Percentiles rank a stretch among this genome's conserved stretches.
phyloP scores from a whole-genome alignment of 2,329 filamentous ascomycete species.

The Capronia coronata region DNA sequence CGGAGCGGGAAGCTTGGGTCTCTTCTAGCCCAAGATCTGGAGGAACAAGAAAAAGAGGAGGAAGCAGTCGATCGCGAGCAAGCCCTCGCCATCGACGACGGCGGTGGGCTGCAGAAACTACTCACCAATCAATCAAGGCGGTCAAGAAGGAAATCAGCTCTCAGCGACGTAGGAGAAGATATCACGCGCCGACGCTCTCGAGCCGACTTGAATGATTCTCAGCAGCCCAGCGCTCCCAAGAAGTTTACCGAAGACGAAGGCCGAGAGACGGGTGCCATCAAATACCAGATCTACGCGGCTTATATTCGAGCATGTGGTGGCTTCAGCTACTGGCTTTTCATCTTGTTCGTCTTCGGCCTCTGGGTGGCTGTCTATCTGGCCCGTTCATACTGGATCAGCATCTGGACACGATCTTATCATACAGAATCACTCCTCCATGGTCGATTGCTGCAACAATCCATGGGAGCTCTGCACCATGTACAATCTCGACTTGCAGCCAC shows the following conservation, averaged over 20 bases:
- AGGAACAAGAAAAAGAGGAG: constrained; percentile 45
- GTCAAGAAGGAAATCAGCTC: constrained; percentile 18
- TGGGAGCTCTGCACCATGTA: constrained; percentile 21
- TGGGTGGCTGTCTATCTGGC: constrained; percentile 25
- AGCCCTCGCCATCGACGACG: constrained; percentile 32
- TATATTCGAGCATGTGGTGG: constrained; percentile 65
- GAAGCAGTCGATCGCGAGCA: constrained; percentile 34
- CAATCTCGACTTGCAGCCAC: constrained; percentile 11
- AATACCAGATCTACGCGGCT: constrained; percentile 57
- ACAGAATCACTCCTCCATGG: constrained; percentile 24
- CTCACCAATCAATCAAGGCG: constrained; percentile 28
- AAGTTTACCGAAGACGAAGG: constrained; percentile 72
- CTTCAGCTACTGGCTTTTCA: constrained; percentile 30
- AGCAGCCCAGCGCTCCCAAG: constrained; percentile 45
- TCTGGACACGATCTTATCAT: constrained; percentile 40
- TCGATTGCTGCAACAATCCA: constrained; percentile 17
- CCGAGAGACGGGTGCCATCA: constrained; percentile 65
- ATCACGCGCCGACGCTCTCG: constrained; percentile 17
- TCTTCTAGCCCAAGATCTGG: constrained; percentile 36
- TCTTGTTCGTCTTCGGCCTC: constrained; percentile 21
- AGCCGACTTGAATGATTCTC: constrained; percentile 23
- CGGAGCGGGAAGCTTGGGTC: constrained; percentile 38
- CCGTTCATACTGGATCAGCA: constrained; percentile 43
- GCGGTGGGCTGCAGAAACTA: constrained; percentile 45
- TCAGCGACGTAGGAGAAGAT: constrained; percentile 12